Evolutionary conservation across 768 basidiomycete genomes (phyloP), one percentile per base, ranked within the genome.

Genomic region (Hericium erinaceus): DNA sequence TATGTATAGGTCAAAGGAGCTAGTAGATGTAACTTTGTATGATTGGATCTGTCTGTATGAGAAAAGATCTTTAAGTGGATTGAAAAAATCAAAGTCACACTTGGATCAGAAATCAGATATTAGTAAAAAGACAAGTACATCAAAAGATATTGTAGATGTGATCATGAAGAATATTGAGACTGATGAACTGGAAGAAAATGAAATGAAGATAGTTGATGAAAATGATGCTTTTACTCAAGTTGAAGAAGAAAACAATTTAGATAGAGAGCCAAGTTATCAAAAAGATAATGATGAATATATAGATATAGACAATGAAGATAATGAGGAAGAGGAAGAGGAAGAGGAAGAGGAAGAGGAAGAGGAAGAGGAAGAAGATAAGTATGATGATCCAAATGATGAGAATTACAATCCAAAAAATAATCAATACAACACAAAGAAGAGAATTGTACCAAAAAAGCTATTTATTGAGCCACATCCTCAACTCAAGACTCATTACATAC

Each of bases 391-490:
- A 13, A 39, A 16, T 11, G 48, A 59, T 4, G 11, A 55, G 12
- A n/a, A 22, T 18, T 40, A 55, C 20, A 54, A 39, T 33, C 33
- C 33, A 33, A 33, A 33, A 33, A 26, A 54, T 33, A 11, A 26
- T n/a, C 16, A 39, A 20, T 8, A 33, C 12, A 22, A 22, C 2
- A 28, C 18, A 50, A 39, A 24, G 16, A 24, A 33, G 20, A 20
- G 33, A 22, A 39, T 8, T 16, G 38, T 38, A 4, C 56, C 49
- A 33, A 57, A 33, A 69, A 12, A 12, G 11, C 7, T 24, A 7
- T 50, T 67, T 56, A 20, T 55, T 10, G n/a, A 46, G 20, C 56
- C 51, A 0, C 69, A 72, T 63, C 67, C 68, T n/a, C 61, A 65
- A 20, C 22, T 41, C 13, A 40, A 56, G 2, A 68, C 66, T 6